Evolutionary conservation across 176 grass and related monocot species (phyloP), one percentile per base, ranked within the genome.

Genomic region (Luzula sylvatica): DNA sequence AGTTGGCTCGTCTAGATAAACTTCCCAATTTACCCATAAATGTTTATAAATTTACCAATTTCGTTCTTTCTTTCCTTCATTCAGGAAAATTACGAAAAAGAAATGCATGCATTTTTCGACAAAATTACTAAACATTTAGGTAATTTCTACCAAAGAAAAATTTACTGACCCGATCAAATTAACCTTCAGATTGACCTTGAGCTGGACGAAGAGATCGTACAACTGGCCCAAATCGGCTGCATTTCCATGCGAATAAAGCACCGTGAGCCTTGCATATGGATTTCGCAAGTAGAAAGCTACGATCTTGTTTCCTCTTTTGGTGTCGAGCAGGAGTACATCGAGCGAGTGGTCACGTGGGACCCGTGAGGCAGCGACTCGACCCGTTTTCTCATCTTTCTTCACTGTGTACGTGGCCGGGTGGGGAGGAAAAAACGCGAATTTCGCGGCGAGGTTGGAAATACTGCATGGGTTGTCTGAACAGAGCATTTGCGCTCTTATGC

Each of bases 341-440:
- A 92, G 40, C 53, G 71, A 65, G 35, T 58, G 73, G 82, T 98
- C 93, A 69, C 93, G 41, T 5, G 93, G 93, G 13, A 98, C 71
- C 49, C 82, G 67, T 1, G 86, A 86, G 20, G 85, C 93, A 5
- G 82, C 79, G 72, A 98, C 46, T 60, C 93, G 75, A 14, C 78
- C 93, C 23, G 66, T 75, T 52, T 24, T 71, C 44, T 74, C 82
- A 52, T 98, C 93, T 58, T 90, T 89, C 52, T 71, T 61, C 56
- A 90, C 68, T 46, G 67, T 80, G 75, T 98, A 98, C 42, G 93
- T 92, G 38, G 93, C 53, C 66, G 93, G 93, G 3, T 90, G 72
- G 50, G 93, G 93, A 65, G 93, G 93, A 78, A 98, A 98, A 81
- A 98, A 98, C 46, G 93, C 86, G 68, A 98, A 98, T 67, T 83